phyloP scores from a whole-genome alignment of 352 stramenopile genomes.

The Pythium monospermum region DNA sequence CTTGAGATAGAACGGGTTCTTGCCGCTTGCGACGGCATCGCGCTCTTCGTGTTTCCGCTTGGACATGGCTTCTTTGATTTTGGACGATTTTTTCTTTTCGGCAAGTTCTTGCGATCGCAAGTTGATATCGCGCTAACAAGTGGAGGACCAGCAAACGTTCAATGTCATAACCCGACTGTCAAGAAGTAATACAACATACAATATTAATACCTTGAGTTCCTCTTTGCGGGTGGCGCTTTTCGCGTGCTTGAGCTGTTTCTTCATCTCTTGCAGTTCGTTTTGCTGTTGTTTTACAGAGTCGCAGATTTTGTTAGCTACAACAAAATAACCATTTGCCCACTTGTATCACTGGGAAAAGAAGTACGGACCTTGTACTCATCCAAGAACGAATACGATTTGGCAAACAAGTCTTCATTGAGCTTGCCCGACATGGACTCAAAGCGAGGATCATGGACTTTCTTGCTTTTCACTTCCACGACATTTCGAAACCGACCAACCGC shows the following conservation, averaged over 20 bases:
- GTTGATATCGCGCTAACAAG: constrained; percentile 56
- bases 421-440: constrained; percentile 83
- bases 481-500: constrained; percentile 72
- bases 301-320: not conserved
- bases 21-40: constrained; percentile 85
- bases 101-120: constrained; percentile 58
- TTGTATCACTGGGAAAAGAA: no score
- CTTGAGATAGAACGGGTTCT: constrained; percentile 91
- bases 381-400: constrained; percentile 87
- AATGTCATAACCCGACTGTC: no score
- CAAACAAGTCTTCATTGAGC: constrained; percentile 86
- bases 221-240: constrained; percentile 70
- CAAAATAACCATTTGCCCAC: no score
- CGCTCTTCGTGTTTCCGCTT: constrained; percentile 86
- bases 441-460: constrained; percentile 69
- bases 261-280: constrained; percentile 79
- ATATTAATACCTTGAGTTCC: constrained; percentile 62
- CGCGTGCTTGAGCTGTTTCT: constrained; percentile 64
- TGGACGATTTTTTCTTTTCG: constrained; percentile 73
- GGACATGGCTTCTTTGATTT: constrained; percentile 56
- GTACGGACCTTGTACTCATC: constrained; percentile 83
- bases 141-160: no score
- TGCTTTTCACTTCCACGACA: constrained; percentile 83
- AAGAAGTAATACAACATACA: no score
- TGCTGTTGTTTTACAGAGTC: constrained; percentile 26